These are phyloP conservation scores for Metschnikowia orientalis DNA, from an alignment of 805 yeast genomes.

Conservation along the genomic window DNA sequence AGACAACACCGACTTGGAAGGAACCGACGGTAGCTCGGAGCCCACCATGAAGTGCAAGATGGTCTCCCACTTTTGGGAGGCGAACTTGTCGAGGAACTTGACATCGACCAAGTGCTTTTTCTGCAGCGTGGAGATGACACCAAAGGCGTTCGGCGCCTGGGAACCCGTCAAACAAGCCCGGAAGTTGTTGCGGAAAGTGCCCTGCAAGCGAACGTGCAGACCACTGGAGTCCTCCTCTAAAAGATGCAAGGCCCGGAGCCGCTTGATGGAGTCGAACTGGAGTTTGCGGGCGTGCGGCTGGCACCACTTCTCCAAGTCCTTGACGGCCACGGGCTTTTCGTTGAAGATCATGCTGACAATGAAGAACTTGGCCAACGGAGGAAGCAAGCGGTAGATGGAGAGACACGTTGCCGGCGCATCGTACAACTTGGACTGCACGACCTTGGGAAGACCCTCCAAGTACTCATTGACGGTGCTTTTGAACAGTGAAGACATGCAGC, in stretches of 20 bases:
- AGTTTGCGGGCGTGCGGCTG: constrained; percentile 52
- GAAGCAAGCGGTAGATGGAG: constrained; percentile 85
- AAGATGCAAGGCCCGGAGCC: constrained; percentile 71
- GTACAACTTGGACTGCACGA: constrained; percentile 78
- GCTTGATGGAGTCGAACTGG: constrained; percentile 73
- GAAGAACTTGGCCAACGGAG: constrained; percentile 83
- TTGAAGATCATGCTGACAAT: constrained; percentile 83
- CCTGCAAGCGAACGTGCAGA: constrained; percentile 53
- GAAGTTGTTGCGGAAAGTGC: constrained; percentile 70
- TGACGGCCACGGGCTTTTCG: constrained; percentile 63
- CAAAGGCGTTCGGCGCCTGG: constrained; percentile 62
- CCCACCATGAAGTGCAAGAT: constrained; percentile 98
- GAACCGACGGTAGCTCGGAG: constrained; percentile 66
- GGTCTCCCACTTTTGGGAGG: constrained; percentile 88
- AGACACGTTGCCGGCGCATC: constrained; percentile 87
- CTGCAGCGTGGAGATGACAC: constrained; percentile 54
- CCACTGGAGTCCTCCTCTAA: constrained; percentile 55
- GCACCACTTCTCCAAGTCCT: constrained; percentile 74
- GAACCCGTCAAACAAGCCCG: constrained; percentile 84
- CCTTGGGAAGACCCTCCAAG: constrained; percentile 82
- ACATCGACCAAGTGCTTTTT: constrained; percentile 57
- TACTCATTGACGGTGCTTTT: constrained; percentile 81
- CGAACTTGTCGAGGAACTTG: constrained; percentile 72
- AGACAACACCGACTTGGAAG: constrained; percentile 71
- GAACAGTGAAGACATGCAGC: too few species aligned